Conservation (phyloP, 208 protist species). For the Wallacemonas rigidus region DNA sequence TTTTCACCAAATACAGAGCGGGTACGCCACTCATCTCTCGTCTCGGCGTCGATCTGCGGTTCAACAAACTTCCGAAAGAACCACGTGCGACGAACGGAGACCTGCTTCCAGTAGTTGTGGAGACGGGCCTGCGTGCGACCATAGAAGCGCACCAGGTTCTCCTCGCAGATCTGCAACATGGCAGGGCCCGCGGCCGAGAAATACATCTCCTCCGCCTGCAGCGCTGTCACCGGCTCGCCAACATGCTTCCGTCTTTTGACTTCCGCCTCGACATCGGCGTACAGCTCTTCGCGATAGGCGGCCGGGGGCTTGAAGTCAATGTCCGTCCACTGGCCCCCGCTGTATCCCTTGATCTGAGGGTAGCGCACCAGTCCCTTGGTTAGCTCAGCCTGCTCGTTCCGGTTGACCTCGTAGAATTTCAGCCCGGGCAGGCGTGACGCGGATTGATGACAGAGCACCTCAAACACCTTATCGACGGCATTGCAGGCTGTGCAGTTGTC, state of each 20-base stretch:
- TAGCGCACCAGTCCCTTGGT: conserved; percentile 73
- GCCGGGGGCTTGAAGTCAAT: conserved; percentile 84
- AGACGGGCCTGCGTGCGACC: conserved; percentile 72
- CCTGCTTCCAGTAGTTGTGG: conserved; percentile 90
- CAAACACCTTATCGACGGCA: conserved; percentile 76
- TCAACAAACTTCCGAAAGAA: conserved; percentile 82
- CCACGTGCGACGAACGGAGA: conserved; percentile 76
- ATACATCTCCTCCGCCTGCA: conserved; percentile 90
- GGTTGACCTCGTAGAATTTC: conserved; percentile 80
- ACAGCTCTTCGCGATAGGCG: conserved; percentile 71
- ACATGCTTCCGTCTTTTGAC: conserved; percentile 48
- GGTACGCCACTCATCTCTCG: conserved; percentile 62
- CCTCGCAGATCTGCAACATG: conserved; percentile 76
- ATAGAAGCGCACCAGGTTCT: conserved; percentile 73
- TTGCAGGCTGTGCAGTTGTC: conserved; percentile 86
- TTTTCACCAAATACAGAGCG: conserved; percentile 78
- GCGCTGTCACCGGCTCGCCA: conserved; percentile 68
- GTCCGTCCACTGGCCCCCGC: conserved; percentile 79
- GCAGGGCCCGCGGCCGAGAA: conserved; percentile 73
- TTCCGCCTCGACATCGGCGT: conserved; percentile 63
- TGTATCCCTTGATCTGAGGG: conserved; percentile 86
- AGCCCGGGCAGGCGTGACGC: conserved; percentile 47
- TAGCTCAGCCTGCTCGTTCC: conserved; percentile 64
- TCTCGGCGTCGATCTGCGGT: conserved; percentile 63
- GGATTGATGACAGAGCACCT: conserved; percentile 79